Evolutionary conservation across 768 basidiomycete genomes (phyloP), one percentile per base, ranked within the genome.

Genomic region (Leccinum ochraceum): DNA sequence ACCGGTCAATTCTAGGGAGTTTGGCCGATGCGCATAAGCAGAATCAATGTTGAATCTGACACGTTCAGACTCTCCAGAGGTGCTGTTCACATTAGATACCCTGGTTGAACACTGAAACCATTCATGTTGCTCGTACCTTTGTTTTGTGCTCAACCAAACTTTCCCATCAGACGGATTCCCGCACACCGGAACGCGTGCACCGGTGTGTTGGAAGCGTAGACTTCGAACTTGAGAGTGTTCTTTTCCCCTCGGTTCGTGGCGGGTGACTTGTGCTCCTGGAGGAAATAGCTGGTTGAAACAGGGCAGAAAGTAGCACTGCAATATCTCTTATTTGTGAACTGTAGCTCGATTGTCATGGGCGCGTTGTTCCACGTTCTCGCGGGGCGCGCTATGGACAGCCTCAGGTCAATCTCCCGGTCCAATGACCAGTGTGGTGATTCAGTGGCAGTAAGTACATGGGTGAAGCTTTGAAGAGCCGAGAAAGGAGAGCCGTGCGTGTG

Each of bases 391-490:
- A 10, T 44, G 42, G 42, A 44, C 42, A 44, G 42, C 42, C n/a
- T 44, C 42, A 10, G 9, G 42, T 44, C 39, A 42, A 42, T n/a
- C 39, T n/a, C 17, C 17, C 39, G 17, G 17, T 9, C 39, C 39
- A 42, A n/a, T 42, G 39, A 17, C 39, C 39, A 17, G 14, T 16
- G 16, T 17, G 16, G 39, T 17, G 55, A 57, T 56, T 46, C 49
- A 54, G 28, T 20, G 53, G 66, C 56, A 32, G 58, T 56, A 65
- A 51, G 63, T 67, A 54, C 65, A 68, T 65, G 48, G 34, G 8
- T 30, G 53, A 39, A 54, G 58, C 34, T 34, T 34, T 34, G 13
- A 20, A 22, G 24, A 57, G 59, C 63, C 63, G 64, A 60, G 46
- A 28, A 14, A 6, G 6, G 8, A 10, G 17, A 20, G 44, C 22